These are phyloP conservation scores for Schoenoplectus tabernaemontani DNA, from an alignment of 202 grass and related monocot species.

Conservation along the genomic window DNA sequence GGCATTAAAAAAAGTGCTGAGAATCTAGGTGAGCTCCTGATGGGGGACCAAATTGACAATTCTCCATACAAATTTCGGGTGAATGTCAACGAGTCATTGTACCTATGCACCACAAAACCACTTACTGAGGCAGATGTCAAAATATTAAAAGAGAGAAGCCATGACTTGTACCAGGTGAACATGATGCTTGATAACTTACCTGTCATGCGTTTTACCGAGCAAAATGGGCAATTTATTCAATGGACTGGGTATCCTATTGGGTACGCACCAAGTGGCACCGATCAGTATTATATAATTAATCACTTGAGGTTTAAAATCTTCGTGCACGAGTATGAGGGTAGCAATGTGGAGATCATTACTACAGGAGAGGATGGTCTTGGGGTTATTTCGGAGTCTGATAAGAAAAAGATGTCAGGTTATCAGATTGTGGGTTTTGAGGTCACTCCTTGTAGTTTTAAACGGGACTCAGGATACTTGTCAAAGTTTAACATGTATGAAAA, in stretches of 20 bases:
- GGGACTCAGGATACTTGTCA: slow-evolving; percentile 35
- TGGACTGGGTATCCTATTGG: slow-evolving; percentile 79
- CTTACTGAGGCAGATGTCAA: slow-evolving; percentile 65
- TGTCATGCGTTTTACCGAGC: slow-evolving; percentile 63
- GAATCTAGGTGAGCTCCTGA: slow-evolving; percentile 88
- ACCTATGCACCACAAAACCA: slow-evolving; percentile 73
- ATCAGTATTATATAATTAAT: slow-evolving; percentile 73
- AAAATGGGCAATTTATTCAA: slow-evolving; percentile 62
- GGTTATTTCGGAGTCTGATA: slow-evolving; percentile 49
- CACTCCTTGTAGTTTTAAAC: slow-evolving; percentile 70
- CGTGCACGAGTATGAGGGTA: slow-evolving; percentile 67
- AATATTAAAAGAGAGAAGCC: slow-evolving; percentile 57
- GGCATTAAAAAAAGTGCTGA: slow-evolving; percentile 92
- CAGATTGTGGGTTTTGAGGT: slow-evolving; percentile 96
- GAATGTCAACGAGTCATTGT: slow-evolving; percentile 55
- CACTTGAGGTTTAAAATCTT: slow-evolving; percentile 77
- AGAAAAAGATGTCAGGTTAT: slow-evolving; percentile 71
- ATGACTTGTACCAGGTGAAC: slow-evolving; percentile 82
- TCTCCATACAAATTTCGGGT: slow-evolving; percentile 57
- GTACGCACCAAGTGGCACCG: slow-evolving; percentile 42
- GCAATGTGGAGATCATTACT: slow-evolving; percentile 48
- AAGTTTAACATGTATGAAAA: slow-evolving; percentile 79
- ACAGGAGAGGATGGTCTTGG: slow-evolving; percentile 64
- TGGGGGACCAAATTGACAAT: slow-evolving; percentile 96
- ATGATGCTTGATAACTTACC: slow-evolving; percentile 89